Conservation (phyloP, 257 asterid genomes). For the Marsdenia floribunda region DNA sequence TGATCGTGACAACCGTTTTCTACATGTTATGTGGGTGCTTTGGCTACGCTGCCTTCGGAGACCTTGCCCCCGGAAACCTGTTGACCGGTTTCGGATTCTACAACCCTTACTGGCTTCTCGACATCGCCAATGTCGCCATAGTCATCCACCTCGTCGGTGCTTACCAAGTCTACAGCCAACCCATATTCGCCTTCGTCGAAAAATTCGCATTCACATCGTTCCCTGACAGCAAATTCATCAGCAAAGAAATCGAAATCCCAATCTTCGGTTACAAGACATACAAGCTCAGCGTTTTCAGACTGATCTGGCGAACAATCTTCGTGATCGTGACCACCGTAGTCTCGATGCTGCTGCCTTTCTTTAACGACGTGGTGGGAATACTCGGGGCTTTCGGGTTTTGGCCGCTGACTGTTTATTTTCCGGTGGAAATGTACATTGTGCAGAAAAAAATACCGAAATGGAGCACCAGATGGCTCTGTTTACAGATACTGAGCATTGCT, state of each 20-base stretch:
- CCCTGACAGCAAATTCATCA: conserved; percentile 47
- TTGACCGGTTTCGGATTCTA: conserved; percentile 86
- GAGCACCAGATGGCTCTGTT: conserved; percentile 62
- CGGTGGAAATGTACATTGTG: conserved; percentile 80
- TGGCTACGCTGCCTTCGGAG: conserved; percentile 94
- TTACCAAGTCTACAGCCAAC: conserved; percentile 88
- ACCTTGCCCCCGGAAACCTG: conserved; percentile 74
- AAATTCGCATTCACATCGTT: conserved; percentile 41
- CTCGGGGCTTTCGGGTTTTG: conserved; percentile 86
- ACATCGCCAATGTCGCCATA: conserved; percentile 73
- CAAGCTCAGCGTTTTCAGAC: conserved; percentile 53
- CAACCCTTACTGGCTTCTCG: conserved; percentile 85
- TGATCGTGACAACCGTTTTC: conserved; percentile 70
- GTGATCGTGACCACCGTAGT: conserved; percentile 61
- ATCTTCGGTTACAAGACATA: conserved; percentile 33
- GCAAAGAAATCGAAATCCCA: conserved; percentile 42
- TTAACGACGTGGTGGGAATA: conserved; percentile 73
- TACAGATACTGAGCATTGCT: conserved; percentile 49
- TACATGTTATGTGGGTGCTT: conserved; percentile 87
- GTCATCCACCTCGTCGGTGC: conserved; percentile 82
- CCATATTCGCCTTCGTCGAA: conserved; percentile 73
- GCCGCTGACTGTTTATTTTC: conserved; percentile 87
- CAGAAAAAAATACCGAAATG: conserved; percentile 60
- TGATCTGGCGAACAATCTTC: conserved; percentile 60
- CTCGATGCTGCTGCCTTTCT: conserved; percentile 80